Evolutionary conservation across 495 filamentous ascomycete genomes (phyloP).

Genomic region (Hypoxylon rickii): DNA sequence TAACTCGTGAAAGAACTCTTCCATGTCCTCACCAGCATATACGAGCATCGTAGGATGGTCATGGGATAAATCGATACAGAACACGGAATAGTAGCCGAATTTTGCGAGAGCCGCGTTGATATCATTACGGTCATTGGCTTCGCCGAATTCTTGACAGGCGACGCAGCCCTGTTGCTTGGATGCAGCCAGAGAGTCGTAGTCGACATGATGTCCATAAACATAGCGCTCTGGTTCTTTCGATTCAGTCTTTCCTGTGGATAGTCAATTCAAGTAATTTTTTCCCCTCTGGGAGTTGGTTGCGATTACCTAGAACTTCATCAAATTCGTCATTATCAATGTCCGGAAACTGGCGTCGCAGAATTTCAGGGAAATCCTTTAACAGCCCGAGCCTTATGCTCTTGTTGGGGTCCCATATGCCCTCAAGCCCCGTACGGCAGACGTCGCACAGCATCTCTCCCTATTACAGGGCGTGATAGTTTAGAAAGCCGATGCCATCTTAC

Average conservation of each 20-base stretch:
- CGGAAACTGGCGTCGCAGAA: background rate
- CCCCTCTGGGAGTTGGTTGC: too few species aligned
- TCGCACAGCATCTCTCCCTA: constrained; percentile 30
- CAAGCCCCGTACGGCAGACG: constrained; percentile 31
- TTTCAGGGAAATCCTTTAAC: constrained; percentile 17
- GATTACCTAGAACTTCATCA: constrained; percentile 6
- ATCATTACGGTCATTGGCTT: constrained; percentile 7
- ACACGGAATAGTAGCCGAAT: constrained; percentile 28
- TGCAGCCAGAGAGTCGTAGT: constrained; percentile 18
- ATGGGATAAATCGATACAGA: constrained; percentile 4
- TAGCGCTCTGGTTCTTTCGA: constrained; percentile 22
- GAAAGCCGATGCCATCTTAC: too few species aligned
- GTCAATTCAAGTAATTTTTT: background rate
- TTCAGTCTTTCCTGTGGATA: constrained; percentile 1
- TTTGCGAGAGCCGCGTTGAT: constrained; percentile 6
- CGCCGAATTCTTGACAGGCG: constrained; percentile 10
- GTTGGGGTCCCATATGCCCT: constrained; percentile 25
- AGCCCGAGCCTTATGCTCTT: constrained; percentile 25
- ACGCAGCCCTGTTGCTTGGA: constrained; percentile 22
- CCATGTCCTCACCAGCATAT: constrained; percentile 13
- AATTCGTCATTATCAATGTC: constrained; percentile 7
- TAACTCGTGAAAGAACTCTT: constrained; percentile 16
- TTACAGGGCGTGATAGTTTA: too few species aligned
- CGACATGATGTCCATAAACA: constrained; percentile 28
- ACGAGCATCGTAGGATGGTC: constrained; percentile 14